Base-by-base conservation (phyloP, 768 basidiomycete genomes). In the Mycena vitilis region DNA sequence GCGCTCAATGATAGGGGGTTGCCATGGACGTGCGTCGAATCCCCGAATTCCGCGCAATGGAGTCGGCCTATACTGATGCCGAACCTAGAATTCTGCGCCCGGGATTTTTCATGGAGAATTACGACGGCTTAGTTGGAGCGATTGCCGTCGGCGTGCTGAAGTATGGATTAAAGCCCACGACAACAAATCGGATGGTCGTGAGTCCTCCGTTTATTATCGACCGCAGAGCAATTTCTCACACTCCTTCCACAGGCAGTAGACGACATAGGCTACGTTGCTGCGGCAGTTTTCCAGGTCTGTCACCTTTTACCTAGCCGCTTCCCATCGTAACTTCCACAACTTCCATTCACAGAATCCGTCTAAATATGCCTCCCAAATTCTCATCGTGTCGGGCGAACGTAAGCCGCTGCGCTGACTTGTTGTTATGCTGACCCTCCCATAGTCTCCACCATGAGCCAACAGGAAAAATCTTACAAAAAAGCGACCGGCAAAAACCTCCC, bases 401-500 rank as follows among this genome's bases (percentile, higher is more conserved):
- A 47, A 18, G 44, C 6, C 36, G 8, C 37, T 30, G 11, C 40
- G 40, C 40, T 11, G 25, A 60, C n/a, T 42, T 69, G 70, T 63
- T 15, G 20, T 65, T 49, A 44, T 18, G 69, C 59, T 51, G 66
- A 40, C 56, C 16, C 5, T 16, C 40, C 63, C n/a, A 71, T 30
- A 30, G 65, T 58, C n/a, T n/a, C 68, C 15, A 68, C 66, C 12
- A 62, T 68, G 30, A 25, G 18, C 2, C 37, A 81, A 57, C 72
- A 77, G 48, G 69, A 77, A 52, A 73, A 74, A 30, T 65, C 74
- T 5, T 78, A 79, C 67, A 75, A 74, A 60, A 38, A 36, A 44
- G 54, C 60, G n/a, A 58, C 60, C 12, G 66, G 60, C 42, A 52
- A 51, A 4, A 69, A 0, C 70, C 80, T 45, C 16, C 76, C 80